These are phyloP conservation scores for Eutypa lata DNA, from an alignment of 2,329 filamentous ascomycete species.

Conservation along the genomic window DNA sequence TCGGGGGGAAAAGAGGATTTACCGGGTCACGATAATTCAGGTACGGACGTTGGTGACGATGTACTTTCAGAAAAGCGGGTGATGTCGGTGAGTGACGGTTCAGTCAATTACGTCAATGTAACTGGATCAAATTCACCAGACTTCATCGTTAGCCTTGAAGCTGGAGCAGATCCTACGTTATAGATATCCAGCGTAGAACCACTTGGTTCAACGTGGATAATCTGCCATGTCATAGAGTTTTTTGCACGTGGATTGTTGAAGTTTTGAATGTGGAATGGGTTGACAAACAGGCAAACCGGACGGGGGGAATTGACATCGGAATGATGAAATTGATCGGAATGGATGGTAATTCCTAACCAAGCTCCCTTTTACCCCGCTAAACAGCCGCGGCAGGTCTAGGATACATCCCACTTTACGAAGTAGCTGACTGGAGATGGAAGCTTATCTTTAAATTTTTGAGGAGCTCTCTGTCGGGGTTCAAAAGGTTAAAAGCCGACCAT, in stretches of 20 bases:
- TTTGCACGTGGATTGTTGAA: too few relatives aligned
- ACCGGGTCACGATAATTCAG: conserved; percentile 24
- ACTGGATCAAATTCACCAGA: neutral
- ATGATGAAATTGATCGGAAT: conserved; percentile 10
- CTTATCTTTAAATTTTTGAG: too few relatives aligned
- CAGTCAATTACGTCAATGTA: conserved; percentile 17
- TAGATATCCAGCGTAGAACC: too few relatives aligned
- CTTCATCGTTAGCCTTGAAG: neutral
- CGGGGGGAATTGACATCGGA: conserved; percentile 10
- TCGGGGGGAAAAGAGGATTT: conserved; percentile 29
- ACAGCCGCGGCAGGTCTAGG: neutral
- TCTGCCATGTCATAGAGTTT: too few relatives aligned
- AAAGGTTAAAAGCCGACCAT: too few relatives aligned
- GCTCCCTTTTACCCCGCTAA: neutral
- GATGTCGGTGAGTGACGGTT: conserved; percentile 19
- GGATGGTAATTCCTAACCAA: neutral
- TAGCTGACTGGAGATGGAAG: too few relatives aligned
- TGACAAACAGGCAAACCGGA: too few relatives aligned
- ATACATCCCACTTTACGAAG: too few relatives aligned
- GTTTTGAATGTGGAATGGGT: too few relatives aligned
- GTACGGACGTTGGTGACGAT: conserved; percentile 10
- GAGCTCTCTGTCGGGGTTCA: too few relatives aligned
- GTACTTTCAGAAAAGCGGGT: conserved; percentile 20
- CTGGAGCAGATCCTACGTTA: too few relatives aligned
- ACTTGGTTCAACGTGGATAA: too few relatives aligned